Evolutionary conservation across 305 asterid species (phyloP), one percentile per base, ranked within the genome.

Genomic region (Plantago rigida): DNA sequence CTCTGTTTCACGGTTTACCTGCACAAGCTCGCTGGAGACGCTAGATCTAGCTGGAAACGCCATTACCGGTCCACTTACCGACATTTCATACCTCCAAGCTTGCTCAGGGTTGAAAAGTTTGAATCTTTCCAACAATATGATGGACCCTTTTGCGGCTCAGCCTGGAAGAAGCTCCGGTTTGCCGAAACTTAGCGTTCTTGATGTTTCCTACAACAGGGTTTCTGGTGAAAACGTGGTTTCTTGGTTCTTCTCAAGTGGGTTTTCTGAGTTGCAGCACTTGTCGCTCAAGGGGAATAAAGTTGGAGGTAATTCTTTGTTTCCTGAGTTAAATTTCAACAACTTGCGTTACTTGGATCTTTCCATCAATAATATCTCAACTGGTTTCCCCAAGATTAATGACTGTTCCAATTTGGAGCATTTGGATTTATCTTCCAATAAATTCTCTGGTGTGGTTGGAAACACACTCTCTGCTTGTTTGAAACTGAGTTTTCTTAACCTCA

Each of bases 11-110:
- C 78, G 72, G 66, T 51, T 74, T 65, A 65, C 80, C 46, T 87
- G 97, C 60, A 47, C 65, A 19, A 48, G 56, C 19, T 39, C 53
- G 19, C 55, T 91, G 22, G 65, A n/a, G 29, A 69, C 70, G 0
- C 13, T 91, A 73, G 97, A 91, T 91, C 97, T 91, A 63, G 78
- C 97, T 12, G 86, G 55, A 44, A 91, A 91, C 68, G 54, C 68
- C 66, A 58, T 91, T 71, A 78, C 98, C 5, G 98, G 98, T 2
- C 81, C 87, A 0, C 59, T 82, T 28, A 39, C 83, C 44, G 98
- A 87, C 63, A 59, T 87, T 42, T 60, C 81, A 6, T 58, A 70
- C 29, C 69, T 87, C 51, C 77, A 72, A 13, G 70, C 60, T 56
- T 91, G 98, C 75, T 64, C 96, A 22, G 70, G 74, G 59, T 73